Base-by-base conservation (phyloP, 495 filamentous ascomycete genomes). In the Tuber calosporum region DNA sequence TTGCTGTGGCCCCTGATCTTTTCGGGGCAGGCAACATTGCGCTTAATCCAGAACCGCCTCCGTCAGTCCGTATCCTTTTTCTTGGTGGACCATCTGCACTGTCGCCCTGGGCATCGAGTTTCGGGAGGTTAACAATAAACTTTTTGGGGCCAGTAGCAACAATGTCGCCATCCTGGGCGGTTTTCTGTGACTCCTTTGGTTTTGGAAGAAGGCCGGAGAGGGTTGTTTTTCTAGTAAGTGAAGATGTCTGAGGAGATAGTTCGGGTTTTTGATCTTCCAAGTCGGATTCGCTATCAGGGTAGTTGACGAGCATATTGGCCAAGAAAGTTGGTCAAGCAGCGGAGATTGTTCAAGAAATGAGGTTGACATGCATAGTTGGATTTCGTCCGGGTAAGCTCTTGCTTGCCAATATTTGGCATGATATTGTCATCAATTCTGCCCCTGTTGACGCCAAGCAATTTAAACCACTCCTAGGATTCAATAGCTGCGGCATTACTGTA, bases 71-170 rank as follows among this genome's bases (percentile, higher is more conserved):
- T 30, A 66, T 45, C 66, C 72, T 80, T 66, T 81, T 81, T 22
- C 70, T 48, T 45, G 76, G 76, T 30, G 80, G 79, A 17, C 69
- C 69, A 73, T 81, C 76, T 66, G 70, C 71, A 34, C 48, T 30
- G 22, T 77, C 72, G 20, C 72, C 70, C 3, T 79, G 67, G 40
- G 75, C 69, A 11, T 68, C 72, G 48, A 70, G 7, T 40, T 81
- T 81, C 69, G 80, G 80, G 26, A 81, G 80, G 41, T 81, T 79
- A 41, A 81, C 77, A 26, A 81, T 71, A 68, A 81, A 77, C 58
- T 81, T 81, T 70, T 81, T 81, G 3, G 76, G 76, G 45, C 71
- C 76, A 40, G 42, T 66, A 39, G 68, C 69, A 43, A 75, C 72
- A 39, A 37, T 71, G 68, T 69, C 26, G 43, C 67, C 66, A 45